Base-by-base conservation (phyloP, 768 basidiomycete genomes). In the Pulveroboletus sp. region DNA sequence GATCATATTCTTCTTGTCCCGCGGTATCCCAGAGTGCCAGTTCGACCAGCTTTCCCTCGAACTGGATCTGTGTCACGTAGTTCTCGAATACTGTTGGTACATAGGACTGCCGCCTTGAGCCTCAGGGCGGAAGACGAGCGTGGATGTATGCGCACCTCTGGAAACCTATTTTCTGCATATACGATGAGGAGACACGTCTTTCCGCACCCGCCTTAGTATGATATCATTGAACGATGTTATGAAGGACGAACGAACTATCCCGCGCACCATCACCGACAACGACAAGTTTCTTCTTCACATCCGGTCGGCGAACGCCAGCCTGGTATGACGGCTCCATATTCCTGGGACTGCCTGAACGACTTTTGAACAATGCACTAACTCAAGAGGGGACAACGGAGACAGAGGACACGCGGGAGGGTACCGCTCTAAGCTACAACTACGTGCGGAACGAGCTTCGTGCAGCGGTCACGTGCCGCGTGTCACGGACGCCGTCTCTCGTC, bases 11-110 rank as follows among this genome's bases (percentile, higher is more conserved):
- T 71, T 97, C 93, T 68, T 96, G 93, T 26, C 93, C 93, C 1
- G 93, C 93, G 1, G 93, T 97, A 70, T 97, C 93, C 93, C 95
- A 99, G 15, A 99, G 76, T n/a, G 96, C 95, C 38, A 99, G 80
- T 63, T 96, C 92, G 54, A 99, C 83, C 17, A 89, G 74, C 70
- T 93, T 93, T 49, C 86, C 84, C 24, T 94, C 92, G 60, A 86
- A 91, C 43, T 82, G 75, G 33, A 93, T 86, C 56, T 88, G 83
- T 11, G 89, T 91, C 48, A 92, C 89, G 62, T 93, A 93, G 77
- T 92, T 93, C 69, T 94, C 92, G 66, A 94, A 94, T 9, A 94
- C 92, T 18, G 92, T 93, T 28, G 92, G 93, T 59, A 93, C 84
- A 68, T 94, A 93, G 30, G 89, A 82, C 92, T 95, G 63, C 37